Conservation (phyloP, 2,329 filamentous ascomycete species). For the Pezizomycotina sp. region DNA sequence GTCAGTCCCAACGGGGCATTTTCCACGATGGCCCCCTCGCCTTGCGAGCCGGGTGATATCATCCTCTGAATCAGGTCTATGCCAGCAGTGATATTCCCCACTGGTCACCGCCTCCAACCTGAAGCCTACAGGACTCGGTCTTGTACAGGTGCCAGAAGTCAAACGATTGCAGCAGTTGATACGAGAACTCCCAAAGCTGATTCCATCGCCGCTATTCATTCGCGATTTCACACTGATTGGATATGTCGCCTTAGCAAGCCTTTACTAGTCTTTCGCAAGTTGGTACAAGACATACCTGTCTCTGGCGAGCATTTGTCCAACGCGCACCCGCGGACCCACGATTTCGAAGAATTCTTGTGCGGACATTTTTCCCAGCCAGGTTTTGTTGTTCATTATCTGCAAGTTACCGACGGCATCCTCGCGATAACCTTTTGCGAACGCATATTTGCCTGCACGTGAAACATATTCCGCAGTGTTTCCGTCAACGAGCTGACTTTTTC, state of each 20-base stretch:
- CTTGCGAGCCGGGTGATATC: too few species aligned
- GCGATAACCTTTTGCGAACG: constrained; percentile 35
- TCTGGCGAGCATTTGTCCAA: constrained; percentile 74
- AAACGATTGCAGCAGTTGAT: constrained; percentile 86
- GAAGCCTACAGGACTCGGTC: constrained; percentile 40
- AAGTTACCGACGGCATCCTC: constrained; percentile 49
- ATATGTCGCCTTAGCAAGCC: too few species aligned
- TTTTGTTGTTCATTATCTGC: constrained; percentile 61
- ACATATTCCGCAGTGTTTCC: constrained; percentile 3
- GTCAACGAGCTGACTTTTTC: constrained; percentile 8
- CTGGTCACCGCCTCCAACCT: constrained; percentile 90
- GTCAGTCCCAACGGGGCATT: constrained; percentile 68
- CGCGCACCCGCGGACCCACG: constrained; percentile 54
- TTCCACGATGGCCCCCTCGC: too few species aligned
- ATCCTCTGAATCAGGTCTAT: constrained; percentile 64
- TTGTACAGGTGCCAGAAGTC: constrained; percentile 87
- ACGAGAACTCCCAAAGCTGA: constrained; percentile 91
- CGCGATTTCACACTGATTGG: constrained; percentile 67
- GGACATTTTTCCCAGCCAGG: constrained; percentile 59
- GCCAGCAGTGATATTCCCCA: constrained; percentile 91
- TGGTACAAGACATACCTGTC: constrained; percentile 51
- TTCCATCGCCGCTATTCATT: constrained; percentile 70
- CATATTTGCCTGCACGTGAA: too few species aligned
- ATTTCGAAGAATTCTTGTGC: constrained; percentile 60
- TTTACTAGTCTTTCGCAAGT: neutral